Evolutionary conservation across 139 green algal genomes (phyloP).

Genomic region (Micractinium conductrix): DNA sequence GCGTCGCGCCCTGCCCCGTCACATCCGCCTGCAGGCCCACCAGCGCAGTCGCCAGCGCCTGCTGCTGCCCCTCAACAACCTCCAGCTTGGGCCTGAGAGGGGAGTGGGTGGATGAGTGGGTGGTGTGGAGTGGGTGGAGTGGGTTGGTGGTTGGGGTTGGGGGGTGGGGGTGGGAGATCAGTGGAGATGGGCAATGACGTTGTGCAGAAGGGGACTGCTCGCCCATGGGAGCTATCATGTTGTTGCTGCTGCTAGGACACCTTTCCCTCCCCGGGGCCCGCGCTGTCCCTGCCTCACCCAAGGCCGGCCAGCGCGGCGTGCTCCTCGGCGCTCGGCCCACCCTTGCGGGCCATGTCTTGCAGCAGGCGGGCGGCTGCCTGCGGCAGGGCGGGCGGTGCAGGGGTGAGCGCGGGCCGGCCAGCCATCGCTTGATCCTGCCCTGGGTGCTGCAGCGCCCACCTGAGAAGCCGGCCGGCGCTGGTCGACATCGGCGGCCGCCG

Average conservation of each 20-base stretch:
- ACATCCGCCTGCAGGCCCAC: not conserved
- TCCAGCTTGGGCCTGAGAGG: conserved; percentile 4
- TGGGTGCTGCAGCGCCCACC: not conserved
- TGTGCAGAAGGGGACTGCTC: no score
- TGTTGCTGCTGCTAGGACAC: no score
- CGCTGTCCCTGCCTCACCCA: not conserved
- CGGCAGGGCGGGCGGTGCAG: not conserved
- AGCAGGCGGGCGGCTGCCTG: conserved; percentile 28
- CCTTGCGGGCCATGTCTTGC: not conserved
- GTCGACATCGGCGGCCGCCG: not conserved
- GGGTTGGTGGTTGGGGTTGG: no score
- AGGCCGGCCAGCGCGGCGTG: not conserved
- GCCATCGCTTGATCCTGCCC: no score
- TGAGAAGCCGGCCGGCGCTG: no score
- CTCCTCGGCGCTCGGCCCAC: not conserved
- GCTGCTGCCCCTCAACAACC: not conserved
- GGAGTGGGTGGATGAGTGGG: not conserved
- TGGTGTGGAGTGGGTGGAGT: no score
- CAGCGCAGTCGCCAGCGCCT: not conserved
- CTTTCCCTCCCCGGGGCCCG: no score
- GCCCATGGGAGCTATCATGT: no score
- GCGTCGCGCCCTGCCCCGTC: not conserved
- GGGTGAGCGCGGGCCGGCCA: no score
- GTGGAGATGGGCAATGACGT: no score
- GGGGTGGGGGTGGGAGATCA: no score